Base-by-base conservation (phyloP, 83 land plant species). In the Larix sibirica region DNA sequence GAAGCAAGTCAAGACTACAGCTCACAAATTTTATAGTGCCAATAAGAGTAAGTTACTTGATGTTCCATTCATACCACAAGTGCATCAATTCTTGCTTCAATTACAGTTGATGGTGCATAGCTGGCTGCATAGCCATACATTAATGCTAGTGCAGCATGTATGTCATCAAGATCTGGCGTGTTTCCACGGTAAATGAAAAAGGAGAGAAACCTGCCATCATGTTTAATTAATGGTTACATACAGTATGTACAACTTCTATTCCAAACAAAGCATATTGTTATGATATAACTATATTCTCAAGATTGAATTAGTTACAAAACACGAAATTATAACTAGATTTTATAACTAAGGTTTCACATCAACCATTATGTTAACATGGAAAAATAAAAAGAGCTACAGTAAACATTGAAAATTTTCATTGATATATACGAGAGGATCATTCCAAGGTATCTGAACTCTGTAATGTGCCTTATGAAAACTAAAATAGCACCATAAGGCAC, bases 51-150 rank as follows among this genome's bases (percentile, higher is more conserved):
- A 36, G 36, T 2, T 70, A 70, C 0, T 13, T 54, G 31, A 47
- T 56, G 64, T 26, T 16, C 6, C 14, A n/a, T 31, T 24, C 83
- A 77, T 91, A 97, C 99, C 94, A 97, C 98, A 84, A 97, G 97
- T 7, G 97, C 98, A 83, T 97, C 95, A 83, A 97, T 97, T 89
- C 99, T 87, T 71, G 98, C 98, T 88, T 97, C 99, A 82, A 97
- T 97, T 23, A 94, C 98, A 28, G 98, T 91, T 61, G 99, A 90
- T 62, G 99, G 98, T 76, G 99, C 99, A 87, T 97, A 97, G 81
- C 91, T 92, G 67, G 99, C 99, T 74, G 99, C 93, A 91, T 97
- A 97, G 23, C 99, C 99, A 90, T 97, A 97, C 99, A 97, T 97
- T 80, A 97, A 81, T 77, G 99, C 99, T 77, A 97, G 92, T 68